These are phyloP conservation scores for Boletus semigastroideus DNA, from an alignment of 1,284 basidiomycete species.

Conservation along the genomic window DNA sequence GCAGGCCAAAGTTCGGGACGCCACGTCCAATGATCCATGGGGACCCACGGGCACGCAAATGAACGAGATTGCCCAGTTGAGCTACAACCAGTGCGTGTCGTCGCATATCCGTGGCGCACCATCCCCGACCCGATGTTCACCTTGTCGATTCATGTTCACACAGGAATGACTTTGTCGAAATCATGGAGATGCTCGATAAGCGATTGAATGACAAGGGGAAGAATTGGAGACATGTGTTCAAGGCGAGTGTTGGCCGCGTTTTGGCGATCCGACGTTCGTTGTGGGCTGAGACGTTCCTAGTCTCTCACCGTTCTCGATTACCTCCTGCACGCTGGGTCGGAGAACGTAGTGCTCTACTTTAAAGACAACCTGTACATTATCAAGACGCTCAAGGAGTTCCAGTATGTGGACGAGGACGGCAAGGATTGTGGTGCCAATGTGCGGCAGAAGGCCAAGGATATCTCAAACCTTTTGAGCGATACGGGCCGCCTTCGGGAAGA, in stretches of 20 bases:
- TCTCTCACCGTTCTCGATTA: constrained; percentile 97
- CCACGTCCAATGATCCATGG: constrained; percentile 99
- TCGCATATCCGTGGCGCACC: not conserved
- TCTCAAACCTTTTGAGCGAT: constrained; percentile 94
- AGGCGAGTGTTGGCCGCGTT: constrained; percentile 50
- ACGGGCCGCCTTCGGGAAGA: constrained; percentile 85
- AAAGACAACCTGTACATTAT: constrained; percentile 96
- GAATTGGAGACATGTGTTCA: constrained; percentile 99
- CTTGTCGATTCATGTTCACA: no score
- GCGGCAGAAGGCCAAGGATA: constrained; percentile 98
- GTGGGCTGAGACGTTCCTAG: constrained; percentile 40
- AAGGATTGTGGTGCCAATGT: constrained; percentile 99
- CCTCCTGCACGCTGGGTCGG: constrained; percentile 93
- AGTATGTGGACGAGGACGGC: constrained; percentile 92
- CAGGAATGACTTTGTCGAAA: constrained; percentile 97
- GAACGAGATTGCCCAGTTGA: constrained; percentile 98
- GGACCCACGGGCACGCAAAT: constrained; percentile 97
- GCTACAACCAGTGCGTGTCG: constrained; percentile 89
- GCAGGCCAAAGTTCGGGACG: constrained; percentile 94
- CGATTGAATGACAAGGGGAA: constrained; percentile 99
- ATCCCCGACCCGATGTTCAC: not conserved
- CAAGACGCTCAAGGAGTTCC: constrained; percentile 99
- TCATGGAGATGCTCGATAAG: constrained; percentile 99
- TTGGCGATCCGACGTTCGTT: not conserved
- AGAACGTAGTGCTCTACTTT: constrained; percentile 99